Evolutionary conservation across 495 filamentous ascomycete genomes (phyloP), one percentile per base, ranked within the genome.

Genomic region (Xylaria bambusicola): DNA sequence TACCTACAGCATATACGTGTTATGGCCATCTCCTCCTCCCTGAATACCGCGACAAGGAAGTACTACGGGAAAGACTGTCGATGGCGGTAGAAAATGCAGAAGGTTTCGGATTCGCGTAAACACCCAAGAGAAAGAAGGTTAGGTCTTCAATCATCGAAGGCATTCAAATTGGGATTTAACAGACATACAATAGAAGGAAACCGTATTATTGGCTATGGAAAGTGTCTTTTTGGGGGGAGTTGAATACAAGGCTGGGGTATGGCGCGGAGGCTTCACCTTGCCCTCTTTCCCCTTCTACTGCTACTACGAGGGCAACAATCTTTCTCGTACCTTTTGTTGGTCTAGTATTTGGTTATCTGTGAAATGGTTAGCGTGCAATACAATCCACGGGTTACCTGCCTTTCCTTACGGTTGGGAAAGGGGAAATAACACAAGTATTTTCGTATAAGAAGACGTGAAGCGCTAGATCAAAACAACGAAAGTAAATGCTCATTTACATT

Each of bases 1-100:
- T 97, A 66, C 93, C 93, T 5, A 93, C 88, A 0, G 88, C 87
- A 58, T 78, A 90, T 64, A 98, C 94, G 4, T 98, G 94, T 71
- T 98, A 93, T 72, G 91, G 92, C 3, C 88, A 87, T 21, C 71
- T 98, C 51, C 67, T 95, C 58, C 69, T 98, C 49, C 94, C 94
- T 8, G 88, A 93, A 73, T 98, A 97, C 68, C 77, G 70, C 10
- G 82, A 79, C 24, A 81, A 77, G 66, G 84, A 86, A 57, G 84
- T 88, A 54, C 64, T 98, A 71, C 78, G 82, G 66, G 76, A 87
- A 73, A 91, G 91, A 71, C 74, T 98, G 60, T 77, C 77, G 31
- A 83, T 90, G 77, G 94, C 94, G 45, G 71, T 98, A 63, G 88
- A 93, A 73, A 94, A 97, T 72, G 84, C 87, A n/a, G 84, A 87